A percentile compares a stretch with the other conserved stretches of the same genome.
Conservation (phyloP, 768 basidiomycete genomes). For the Tephrocybe sp. region DNA sequence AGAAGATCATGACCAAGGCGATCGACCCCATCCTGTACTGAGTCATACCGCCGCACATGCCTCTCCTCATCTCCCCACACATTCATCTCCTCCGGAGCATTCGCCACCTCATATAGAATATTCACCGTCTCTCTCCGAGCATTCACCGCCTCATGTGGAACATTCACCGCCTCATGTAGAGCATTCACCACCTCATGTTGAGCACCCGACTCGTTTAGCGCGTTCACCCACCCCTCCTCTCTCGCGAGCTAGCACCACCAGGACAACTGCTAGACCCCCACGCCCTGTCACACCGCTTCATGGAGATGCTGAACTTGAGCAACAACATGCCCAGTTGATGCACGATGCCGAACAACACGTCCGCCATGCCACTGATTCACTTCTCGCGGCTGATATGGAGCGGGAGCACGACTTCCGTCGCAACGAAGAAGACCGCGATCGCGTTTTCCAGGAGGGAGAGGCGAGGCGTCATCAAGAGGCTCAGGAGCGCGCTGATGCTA, state of each 20-base stretch:
- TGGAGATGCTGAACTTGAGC: conserved; percentile 41
- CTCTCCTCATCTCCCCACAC: conserved; percentile 1
- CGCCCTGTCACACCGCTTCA: conserved; percentile 34
- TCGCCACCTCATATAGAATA: background rate
- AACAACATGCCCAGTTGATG: conserved; percentile 54
- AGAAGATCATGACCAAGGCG: conserved; percentile 8
- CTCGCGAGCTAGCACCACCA: background rate
- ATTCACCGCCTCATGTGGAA: no score
- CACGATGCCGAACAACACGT: conserved; percentile 47
- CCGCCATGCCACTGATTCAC: conserved; percentile 42
- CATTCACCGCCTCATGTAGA: no score
- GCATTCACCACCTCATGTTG: no score
- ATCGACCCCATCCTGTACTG: conserved; percentile 14
- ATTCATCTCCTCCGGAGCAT: background rate
- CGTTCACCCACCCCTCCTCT: background rate
- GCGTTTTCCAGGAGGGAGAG: conserved; percentile 58
- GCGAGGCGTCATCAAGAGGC: conserved; percentile 56
- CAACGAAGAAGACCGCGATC: conserved; percentile 64
- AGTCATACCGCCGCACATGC: conserved; percentile 2
- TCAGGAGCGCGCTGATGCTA: conserved; percentile 44
- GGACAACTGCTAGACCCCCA: conserved; percentile 5
- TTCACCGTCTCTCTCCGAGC: no score
- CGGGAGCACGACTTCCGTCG: conserved; percentile 64
- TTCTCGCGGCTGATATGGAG: conserved; percentile 57
- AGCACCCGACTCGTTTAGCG: no score